Conservation (phyloP, 2,329 filamentous ascomycete species). For the Diplocarpon mali region DNA sequence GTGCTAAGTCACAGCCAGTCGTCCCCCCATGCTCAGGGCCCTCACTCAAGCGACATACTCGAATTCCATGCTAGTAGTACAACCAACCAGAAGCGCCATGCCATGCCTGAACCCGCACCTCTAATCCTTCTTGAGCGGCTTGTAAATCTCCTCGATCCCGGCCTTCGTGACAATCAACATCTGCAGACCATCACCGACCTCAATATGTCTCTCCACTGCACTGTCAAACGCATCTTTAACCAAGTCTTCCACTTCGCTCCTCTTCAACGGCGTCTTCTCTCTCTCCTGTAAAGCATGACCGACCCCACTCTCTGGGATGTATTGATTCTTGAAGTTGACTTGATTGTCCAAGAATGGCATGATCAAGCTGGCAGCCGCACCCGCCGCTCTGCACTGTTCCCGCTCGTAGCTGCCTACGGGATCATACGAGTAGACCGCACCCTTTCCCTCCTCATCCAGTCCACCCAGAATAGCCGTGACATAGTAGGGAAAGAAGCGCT, state of each 20-base stretch:
- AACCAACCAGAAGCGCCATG: constrained; percentile 8
- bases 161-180: constrained; percentile 85
- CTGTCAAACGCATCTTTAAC: constrained; percentile 98
- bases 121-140: constrained; percentile 84
- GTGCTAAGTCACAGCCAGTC: no score
- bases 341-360: constrained; percentile 99
- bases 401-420: constrained; percentile 96
- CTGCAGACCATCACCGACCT: constrained; percentile 93
- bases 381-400: constrained; percentile 89
- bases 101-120: constrained; percentile 3
- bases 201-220: constrained; percentile 96
- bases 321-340: constrained; percentile 99
- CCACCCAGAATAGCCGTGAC: constrained; percentile 89
- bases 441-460: constrained; percentile 86
- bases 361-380: constrained; percentile 85
- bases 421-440: constrained; percentile 94
- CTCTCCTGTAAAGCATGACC: constrained; percentile 72
- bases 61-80: constrained; percentile 14
- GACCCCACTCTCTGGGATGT: constrained; percentile 72
- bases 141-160: constrained; percentile 77
- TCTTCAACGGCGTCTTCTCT: constrained; percentile 57
- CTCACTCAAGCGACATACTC: constrained; percentile 4
- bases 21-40: neutral
- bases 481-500: constrained; percentile 99
- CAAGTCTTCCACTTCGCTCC: constrained; percentile 67